phyloP scores from a whole-genome alignment of 2,329 filamentous ascomycete species.

The Neonectria ditissima region DNA sequence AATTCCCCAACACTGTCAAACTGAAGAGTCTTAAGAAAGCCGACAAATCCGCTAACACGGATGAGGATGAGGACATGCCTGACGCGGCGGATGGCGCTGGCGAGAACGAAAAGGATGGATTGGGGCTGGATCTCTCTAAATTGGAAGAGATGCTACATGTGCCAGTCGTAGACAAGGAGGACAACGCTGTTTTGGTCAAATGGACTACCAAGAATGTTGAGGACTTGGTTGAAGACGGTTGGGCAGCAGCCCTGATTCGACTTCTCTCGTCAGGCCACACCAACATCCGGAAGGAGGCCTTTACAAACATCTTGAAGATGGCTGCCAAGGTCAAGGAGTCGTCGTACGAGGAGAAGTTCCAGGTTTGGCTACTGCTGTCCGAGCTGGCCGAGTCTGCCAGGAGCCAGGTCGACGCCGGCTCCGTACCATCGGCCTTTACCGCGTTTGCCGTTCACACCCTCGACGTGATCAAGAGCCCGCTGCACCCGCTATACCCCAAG shows the following conservation, averaged over 20 bases:
- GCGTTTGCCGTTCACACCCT: constrained; percentile 80
- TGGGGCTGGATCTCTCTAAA: constrained; percentile 53
- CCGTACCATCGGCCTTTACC: constrained; percentile 79
- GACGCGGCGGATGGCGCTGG: constrained; percentile 22
- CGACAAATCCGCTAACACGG: constrained; percentile 24
- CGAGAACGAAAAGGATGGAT: constrained; percentile 23
- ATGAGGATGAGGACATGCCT: constrained; percentile 36
- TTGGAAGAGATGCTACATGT: constrained; percentile 65
- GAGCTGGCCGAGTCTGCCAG: constrained; percentile 83
- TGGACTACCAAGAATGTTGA: constrained; percentile 85
- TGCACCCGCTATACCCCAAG: constrained; percentile 87
- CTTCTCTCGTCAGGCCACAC: constrained; percentile 81
- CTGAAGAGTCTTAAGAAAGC: constrained; percentile 37
- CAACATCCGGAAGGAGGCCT: constrained; percentile 83
- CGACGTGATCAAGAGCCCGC: constrained; percentile 77
- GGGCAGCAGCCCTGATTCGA: constrained; percentile 75
- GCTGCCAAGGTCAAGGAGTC: constrained; percentile 74
- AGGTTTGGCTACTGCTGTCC: constrained; percentile 82
- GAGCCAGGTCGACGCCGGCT: constrained; percentile 62
- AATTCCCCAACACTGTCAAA: constrained; percentile 46
- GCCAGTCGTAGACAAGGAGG: constrained; percentile 59
- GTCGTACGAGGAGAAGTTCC: constrained; percentile 78
- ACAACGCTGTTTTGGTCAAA: constrained; percentile 65
- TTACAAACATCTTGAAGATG: constrained; percentile 75
- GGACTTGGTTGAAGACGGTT: constrained; percentile 82